Conservation (phyloP, 495 filamentous ascomycete species). For the Jackrogersella minutella region DNA sequence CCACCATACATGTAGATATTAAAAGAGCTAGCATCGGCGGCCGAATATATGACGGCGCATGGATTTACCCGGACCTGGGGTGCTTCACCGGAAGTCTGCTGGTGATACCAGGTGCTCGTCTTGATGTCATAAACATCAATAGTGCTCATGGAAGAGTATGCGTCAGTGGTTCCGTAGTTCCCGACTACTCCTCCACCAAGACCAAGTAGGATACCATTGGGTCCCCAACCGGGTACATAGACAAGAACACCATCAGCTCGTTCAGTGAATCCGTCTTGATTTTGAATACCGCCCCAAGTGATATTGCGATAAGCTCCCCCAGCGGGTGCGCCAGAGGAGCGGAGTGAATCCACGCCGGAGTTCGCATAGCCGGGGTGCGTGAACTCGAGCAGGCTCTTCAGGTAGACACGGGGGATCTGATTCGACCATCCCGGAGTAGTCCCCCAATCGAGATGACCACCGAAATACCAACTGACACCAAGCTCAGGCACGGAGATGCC, state of each 20-base stretch:
- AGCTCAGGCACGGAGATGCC: slow-evolving; percentile 72
- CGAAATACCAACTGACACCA: slow-evolving; percentile 77
- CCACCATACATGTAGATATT: slow-evolving; percentile 82
- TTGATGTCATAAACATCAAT: slow-evolving; percentile 82
- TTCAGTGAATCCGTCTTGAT: slow-evolving; percentile 68
- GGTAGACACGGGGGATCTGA: slow-evolving; percentile 66
- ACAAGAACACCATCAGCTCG: slow-evolving; percentile 74
- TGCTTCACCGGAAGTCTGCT: slow-evolving; percentile 67
- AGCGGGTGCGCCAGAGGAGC: slow-evolving; percentile 57
- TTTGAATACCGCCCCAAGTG: slow-evolving; percentile 72
- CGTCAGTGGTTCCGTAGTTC: slow-evolving; percentile 56
- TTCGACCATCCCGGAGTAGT: slow-evolving; percentile 76
- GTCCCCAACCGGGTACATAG: slow-evolving; percentile 76
- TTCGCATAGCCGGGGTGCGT: slow-evolving; percentile 73
- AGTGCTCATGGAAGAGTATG: slow-evolving; percentile 70
- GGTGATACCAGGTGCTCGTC: slow-evolving; percentile 79
- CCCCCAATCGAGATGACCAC: slow-evolving; percentile 72
- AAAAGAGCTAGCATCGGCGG: slow-evolving; percentile 73
- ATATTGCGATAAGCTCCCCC: slow-evolving; percentile 73
- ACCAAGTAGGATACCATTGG: slow-evolving; percentile 72
- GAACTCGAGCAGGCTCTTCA: slow-evolving; percentile 78
- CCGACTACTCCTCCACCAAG: slow-evolving; percentile 65
- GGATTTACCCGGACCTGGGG: slow-evolving; percentile 76
- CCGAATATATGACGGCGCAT: slow-evolving; percentile 74
- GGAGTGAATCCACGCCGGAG: slow-evolving; percentile 60